phyloP scores from a whole-genome alignment of 2,329 filamentous ascomycete species.

The Aspergillus japonicus region DNA sequence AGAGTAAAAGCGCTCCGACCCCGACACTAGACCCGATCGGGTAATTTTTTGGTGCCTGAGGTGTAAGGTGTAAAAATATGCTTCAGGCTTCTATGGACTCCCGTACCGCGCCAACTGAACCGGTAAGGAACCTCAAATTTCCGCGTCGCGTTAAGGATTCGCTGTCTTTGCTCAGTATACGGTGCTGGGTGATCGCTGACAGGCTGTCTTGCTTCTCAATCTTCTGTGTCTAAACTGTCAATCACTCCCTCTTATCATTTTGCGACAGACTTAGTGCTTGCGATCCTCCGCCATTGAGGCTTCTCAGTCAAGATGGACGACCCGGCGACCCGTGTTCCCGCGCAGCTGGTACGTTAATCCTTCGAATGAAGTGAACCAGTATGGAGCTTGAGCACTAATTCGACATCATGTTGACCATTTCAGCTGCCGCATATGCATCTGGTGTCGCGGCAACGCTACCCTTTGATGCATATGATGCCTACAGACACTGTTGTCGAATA shows the following conservation, averaged over 20 bases:
- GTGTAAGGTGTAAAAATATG: constrained; percentile 23
- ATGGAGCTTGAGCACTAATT: not conserved
- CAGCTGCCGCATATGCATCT: constrained; percentile 89
- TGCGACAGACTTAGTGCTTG: not conserved
- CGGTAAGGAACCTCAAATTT: constrained; percentile 32
- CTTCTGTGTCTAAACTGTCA: constrained; percentile 7
- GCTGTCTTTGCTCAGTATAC: constrained; percentile 17
- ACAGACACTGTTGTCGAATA: constrained; percentile 78
- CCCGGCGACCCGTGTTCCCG: constrained; percentile 46
- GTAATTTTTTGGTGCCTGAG: constrained; percentile 11
- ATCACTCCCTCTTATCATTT: constrained; percentile 7
- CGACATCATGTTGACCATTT: constrained; percentile 5
- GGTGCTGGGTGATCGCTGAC: constrained; percentile 8
- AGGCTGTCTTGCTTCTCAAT: constrained; percentile 11
- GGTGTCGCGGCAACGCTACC: constrained; percentile 79
- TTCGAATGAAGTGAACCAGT: constrained; percentile 2
- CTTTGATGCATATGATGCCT: constrained; percentile 67
- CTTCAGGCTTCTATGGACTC: constrained; percentile 4
- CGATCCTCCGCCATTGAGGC: constrained; percentile 16
- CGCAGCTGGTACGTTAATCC: constrained; percentile 42
- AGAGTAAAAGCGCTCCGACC: not conserved
- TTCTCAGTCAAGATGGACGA: constrained; percentile 42
- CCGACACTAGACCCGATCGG: not conserved
- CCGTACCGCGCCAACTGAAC: constrained; percentile 15
- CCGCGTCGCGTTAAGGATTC: constrained; percentile 37